These are phyloP conservation scores for Yarrowia sp. DNA, from an alignment of 805 yeast species.

Conservation along the genomic window DNA sequence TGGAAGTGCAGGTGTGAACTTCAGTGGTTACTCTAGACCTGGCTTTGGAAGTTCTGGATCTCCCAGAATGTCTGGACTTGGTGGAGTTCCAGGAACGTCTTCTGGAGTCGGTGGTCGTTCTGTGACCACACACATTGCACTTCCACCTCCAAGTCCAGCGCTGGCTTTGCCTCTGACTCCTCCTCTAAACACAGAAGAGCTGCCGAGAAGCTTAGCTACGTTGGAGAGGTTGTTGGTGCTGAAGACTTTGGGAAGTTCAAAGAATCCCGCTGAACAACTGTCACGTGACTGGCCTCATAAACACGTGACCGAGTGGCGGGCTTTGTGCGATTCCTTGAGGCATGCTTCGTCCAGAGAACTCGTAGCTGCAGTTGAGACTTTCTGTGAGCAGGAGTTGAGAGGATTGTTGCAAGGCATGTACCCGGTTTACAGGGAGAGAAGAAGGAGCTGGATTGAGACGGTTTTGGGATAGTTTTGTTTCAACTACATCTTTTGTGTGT, in stretches of 20 bases:
- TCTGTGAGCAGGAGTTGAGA: slow-evolving; percentile 6
- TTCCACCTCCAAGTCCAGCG: not conserved
- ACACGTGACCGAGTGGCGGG: not conserved
- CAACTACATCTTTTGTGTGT: too few relatives aligned
- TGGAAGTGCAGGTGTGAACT: too few relatives aligned
- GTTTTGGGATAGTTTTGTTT: too few relatives aligned
- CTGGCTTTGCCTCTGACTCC: slow-evolving; percentile 20
- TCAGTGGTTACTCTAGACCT: too few relatives aligned
- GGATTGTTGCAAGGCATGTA: slow-evolving; percentile 4
- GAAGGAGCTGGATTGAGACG: slow-evolving; percentile 1
- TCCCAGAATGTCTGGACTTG: too few relatives aligned
- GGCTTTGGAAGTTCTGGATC: too few relatives aligned
- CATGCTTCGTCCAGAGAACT: not conserved
- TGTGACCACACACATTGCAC: too few relatives aligned
- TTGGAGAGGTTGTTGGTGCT: not conserved
- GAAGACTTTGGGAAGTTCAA: not conserved
- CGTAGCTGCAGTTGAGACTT: not conserved
- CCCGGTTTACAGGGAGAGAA: not conserved
- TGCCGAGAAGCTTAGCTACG: not conserved
- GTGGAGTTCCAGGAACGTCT: too few relatives aligned
- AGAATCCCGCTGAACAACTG: not conserved
- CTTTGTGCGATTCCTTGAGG: not conserved
- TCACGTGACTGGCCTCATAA: not conserved
- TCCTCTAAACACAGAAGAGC: slow-evolving; percentile 12
- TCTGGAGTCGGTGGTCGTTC: too few relatives aligned